Conservation (phyloP, 306 rosid genomes). For the Amphicarpaea edgeworthii region DNA sequence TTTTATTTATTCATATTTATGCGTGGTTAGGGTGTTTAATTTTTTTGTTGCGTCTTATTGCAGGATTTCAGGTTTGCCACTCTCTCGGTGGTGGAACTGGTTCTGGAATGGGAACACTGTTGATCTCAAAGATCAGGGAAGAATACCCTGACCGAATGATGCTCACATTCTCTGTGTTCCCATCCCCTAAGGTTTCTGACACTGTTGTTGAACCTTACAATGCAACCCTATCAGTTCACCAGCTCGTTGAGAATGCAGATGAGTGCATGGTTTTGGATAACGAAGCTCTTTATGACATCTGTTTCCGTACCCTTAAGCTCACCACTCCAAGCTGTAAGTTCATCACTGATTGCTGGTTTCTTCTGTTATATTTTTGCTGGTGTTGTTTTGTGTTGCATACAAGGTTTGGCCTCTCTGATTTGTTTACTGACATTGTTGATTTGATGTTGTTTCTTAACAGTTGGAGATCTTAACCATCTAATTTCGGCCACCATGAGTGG, state of each 20-base stretch:
- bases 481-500: slow-evolving; percentile 72
- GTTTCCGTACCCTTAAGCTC: slow-evolving; percentile 70
- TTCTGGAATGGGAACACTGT: slow-evolving; percentile 72
- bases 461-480: slow-evolving; percentile 67
- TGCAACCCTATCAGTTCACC: slow-evolving; percentile 70
- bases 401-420: background rate
- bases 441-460: slow-evolving; percentile 43
- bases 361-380: background rate
- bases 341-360: background rate
- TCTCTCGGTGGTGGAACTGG: slow-evolving; percentile 74
- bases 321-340: slow-evolving; percentile 71
- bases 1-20: too few relatives aligned
- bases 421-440: background rate
- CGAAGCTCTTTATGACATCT: slow-evolving; percentile 70
- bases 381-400: too few relatives aligned
- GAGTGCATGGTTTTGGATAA: slow-evolving; percentile 77
- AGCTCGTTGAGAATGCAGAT: slow-evolving; percentile 73
- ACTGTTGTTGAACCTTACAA: slow-evolving; percentile 76
- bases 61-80: slow-evolving; percentile 78
- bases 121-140: slow-evolving; percentile 72
- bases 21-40: background rate
- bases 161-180: slow-evolving; percentile 73
- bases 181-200: slow-evolving; percentile 71
- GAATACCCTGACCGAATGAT: slow-evolving; percentile 74
- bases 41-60: background rate